A percentile compares a stretch with the other conserved stretches of the same genome.
phyloP scores from a whole-genome alignment of 176 grass and related monocot genomes.

The Paspalum notatum region DNA sequence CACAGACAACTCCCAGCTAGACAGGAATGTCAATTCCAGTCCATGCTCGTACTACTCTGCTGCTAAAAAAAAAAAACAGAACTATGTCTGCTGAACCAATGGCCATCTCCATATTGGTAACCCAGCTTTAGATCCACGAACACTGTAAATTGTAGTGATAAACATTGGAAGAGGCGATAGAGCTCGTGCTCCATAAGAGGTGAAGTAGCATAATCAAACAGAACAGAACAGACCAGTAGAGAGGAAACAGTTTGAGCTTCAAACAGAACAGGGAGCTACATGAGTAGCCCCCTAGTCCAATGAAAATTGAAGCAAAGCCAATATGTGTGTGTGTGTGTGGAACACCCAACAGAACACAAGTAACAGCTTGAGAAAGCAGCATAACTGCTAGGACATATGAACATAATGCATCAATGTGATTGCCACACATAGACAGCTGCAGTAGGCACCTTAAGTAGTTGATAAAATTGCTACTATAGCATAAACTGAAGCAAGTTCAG shows the following conservation, averaged over 20 bases:
- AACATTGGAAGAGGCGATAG: neutral
- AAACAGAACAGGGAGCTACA: neutral
- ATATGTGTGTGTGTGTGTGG: neutral
- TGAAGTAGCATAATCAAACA: slow-evolving; percentile 14
- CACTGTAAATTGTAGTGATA: neutral
- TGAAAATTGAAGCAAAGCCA: neutral
- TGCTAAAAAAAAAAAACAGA: neutral
- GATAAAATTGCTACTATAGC: slow-evolving; percentile 13
- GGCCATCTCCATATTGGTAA: slow-evolving; percentile 12
- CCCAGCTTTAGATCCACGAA: slow-evolving; percentile 11
- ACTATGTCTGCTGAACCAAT: slow-evolving; percentile 9
- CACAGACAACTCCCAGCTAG: neutral
- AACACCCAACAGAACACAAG: slow-evolving; percentile 18
- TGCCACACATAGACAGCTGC: slow-evolving; percentile 16
- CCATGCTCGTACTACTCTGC: neutral
- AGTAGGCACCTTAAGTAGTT: neutral
- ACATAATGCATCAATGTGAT: slow-evolving; percentile 1
- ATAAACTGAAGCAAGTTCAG: slow-evolving; percentile 19
- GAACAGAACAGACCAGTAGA: neutral
- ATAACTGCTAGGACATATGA: slow-evolving; percentile 20
- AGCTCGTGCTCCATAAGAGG: neutral
- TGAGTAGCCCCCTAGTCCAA: neutral
- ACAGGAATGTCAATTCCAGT: neutral
- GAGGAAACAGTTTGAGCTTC: neutral
- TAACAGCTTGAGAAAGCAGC: slow-evolving; percentile 6